Base-by-base conservation (phyloP, 225 moss, liverwort and hornwort species). In the Climacium dendroides region DNA sequence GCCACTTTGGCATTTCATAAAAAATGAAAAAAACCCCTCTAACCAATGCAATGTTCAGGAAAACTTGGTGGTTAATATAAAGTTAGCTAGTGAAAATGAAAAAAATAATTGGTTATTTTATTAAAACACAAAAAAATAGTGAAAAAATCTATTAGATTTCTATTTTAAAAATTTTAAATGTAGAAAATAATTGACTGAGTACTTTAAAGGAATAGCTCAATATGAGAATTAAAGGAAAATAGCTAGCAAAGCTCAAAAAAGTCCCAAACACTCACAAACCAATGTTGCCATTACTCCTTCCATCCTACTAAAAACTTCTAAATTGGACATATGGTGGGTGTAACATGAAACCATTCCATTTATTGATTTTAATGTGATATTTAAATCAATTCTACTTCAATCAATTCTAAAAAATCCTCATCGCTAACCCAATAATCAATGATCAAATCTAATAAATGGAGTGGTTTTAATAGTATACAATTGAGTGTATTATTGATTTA, bases 281-380 rank as follows among this genome's bases (percentile, higher is more conserved):
- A 39, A 0, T 39, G 4, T 39, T 24, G 39, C 20, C 22, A 24
- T 7, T 22, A 6, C 2, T 37, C 7, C 37, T 3, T 66, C 11
- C 6, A 1, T 66, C 1, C 4, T 5, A 12, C 11, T 22, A 20
- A 66, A 10, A n/a, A n/a, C 2, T 10, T n/a, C 1, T 3, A 0
- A n/a, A 66, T 35, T 0, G 1, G 0, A 20, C 1, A 12, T 12
- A 37, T 12, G 35, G 2, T 37, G 4, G 0, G 1, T 66, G 22
- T 7, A 23, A 7, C 0, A 22, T 13, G 7, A 37, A 37, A 12
- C 0, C 0, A 2, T 1, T 22, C 4, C 7, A 67, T 22, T n/a
- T 23, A 4, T 37, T 37, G 12, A 37, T 67, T 67, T 67, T 67
- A 9, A 37, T 24, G 39, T 37, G 1, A 1, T 22, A 24, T 69